Percentiles rank a stretch among this genome's conserved stretches.
Conservation (phyloP, 2,329 filamentous ascomycete genomes). For the Mollisiaceae sp. region DNA sequence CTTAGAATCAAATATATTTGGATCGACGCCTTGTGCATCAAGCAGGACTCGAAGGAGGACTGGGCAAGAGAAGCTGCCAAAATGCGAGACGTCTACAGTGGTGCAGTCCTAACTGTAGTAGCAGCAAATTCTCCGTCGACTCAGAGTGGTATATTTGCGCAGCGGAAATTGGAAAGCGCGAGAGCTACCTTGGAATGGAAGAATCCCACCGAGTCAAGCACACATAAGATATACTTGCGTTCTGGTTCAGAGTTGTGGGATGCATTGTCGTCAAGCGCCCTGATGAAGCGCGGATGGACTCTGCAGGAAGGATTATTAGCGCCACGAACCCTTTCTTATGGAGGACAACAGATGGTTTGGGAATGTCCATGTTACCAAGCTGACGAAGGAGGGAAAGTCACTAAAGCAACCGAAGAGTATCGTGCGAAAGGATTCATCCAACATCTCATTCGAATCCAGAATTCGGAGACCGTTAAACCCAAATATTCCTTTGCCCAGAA, state of each 20-base stretch:
- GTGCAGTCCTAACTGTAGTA: conserved; percentile 26
- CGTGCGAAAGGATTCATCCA: conserved; percentile 30
- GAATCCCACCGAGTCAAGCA: neutral
- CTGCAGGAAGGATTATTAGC: conserved; percentile 31
- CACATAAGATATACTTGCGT: conserved; percentile 24
- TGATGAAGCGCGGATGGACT: conserved; percentile 29
- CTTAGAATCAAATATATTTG: conserved; percentile 30
- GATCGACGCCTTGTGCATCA: conserved; percentile 34
- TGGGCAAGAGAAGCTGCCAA: conserved; percentile 30
- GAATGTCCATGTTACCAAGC: conserved; percentile 29
- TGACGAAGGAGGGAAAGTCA: conserved; percentile 30
- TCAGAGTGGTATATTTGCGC: conserved; percentile 27
- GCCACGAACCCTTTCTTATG: conserved; percentile 29
- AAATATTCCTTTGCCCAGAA: conserved; percentile 11
- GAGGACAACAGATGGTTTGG: conserved; percentile 33
- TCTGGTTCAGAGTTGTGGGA: conserved; percentile 32
- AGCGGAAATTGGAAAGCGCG: conserved; percentile 12
- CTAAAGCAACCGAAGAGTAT: conserved; percentile 27
- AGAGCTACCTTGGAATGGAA: conserved; percentile 23
- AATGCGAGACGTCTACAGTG: conserved; percentile 31
- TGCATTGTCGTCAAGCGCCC: conserved; percentile 21
- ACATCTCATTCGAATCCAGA: conserved; percentile 20
- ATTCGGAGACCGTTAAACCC: conserved; percentile 2
- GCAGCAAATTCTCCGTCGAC: conserved; percentile 30
- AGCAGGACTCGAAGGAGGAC: conserved; percentile 29